These are phyloP conservation scores for Liquidambar formosana DNA, from an alignment of 164 flowering plant genomes.

Conservation along the genomic window DNA sequence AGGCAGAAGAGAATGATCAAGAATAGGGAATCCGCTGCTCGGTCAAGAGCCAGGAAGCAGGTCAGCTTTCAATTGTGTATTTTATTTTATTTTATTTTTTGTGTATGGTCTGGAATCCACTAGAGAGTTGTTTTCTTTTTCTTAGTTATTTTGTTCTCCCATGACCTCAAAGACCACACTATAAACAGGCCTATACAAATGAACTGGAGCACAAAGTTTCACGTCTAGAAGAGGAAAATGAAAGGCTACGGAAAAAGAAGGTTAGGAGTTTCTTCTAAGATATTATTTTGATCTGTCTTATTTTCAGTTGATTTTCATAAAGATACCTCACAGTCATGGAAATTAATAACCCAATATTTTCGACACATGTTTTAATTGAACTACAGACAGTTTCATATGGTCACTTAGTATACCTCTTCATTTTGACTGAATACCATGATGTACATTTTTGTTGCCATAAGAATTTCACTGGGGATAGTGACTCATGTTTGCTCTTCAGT, in stretches of 20 bases:
- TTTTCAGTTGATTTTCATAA: background rate
- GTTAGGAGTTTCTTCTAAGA: conserved; percentile 21
- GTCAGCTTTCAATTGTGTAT: conserved; percentile 27
- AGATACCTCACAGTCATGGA: no score
- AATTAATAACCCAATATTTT: no score
- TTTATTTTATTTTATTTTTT: no score
- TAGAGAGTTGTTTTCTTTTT: background rate
- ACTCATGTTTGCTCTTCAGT: no score
- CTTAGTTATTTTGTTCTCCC: background rate
- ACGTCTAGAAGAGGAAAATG: conserved; percentile 76
- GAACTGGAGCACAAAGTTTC: conserved; percentile 87
- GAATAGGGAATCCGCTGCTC: conserved; percentile 97
- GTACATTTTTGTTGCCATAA: no score
- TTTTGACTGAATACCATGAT: no score
- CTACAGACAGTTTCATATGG: no score
- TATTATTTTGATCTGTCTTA: background rate
- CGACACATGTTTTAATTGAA: no score
- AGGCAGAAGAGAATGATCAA: conserved; percentile 92
- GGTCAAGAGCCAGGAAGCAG: conserved; percentile 96
- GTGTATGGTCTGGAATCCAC: background rate
- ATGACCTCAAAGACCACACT: background rate
- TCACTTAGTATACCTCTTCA: no score
- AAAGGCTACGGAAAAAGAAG: conserved; percentile 69
- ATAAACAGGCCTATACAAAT: conserved; percentile 80
- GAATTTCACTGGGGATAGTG: no score